phyloP scores from a whole-genome alignment of 768 basidiomycete species.

The Hemileccinum impolitum region DNA sequence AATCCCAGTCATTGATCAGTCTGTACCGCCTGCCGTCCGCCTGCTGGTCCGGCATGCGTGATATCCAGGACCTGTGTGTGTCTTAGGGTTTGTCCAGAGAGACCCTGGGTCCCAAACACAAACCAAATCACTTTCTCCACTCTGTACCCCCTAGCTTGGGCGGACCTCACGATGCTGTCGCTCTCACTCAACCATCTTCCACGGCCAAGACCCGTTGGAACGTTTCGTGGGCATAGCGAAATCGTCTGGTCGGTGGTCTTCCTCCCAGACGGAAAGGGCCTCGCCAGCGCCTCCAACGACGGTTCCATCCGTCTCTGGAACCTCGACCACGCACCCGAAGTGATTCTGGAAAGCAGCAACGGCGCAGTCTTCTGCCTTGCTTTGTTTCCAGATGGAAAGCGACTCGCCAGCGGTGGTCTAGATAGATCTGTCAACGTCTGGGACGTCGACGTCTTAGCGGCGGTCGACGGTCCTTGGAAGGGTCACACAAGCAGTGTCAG shows the following conservation, averaged over 20 bases:
- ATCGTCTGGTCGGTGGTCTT: conserved; percentile 30
- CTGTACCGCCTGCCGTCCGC: conserved; percentile 31
- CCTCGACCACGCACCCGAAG: conserved; percentile 23
- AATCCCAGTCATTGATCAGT: conserved; percentile 33
- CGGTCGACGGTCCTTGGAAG: conserved; percentile 22
- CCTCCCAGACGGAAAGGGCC: conserved; percentile 22
- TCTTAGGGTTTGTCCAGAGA: conserved; percentile 29
- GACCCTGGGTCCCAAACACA: conserved; percentile 25
- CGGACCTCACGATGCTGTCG: conserved; percentile 27
- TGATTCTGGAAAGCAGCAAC: conserved; percentile 20
- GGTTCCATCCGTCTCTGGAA: conserved; percentile 30
- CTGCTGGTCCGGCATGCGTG: conserved; percentile 32
- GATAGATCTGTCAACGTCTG: conserved; percentile 31
- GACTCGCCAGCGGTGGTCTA: conserved; percentile 28
- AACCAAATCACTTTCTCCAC: conserved; percentile 21
- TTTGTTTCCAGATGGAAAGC: conserved; percentile 25
- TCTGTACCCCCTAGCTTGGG: conserved; percentile 23
- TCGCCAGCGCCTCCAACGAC: conserved; percentile 29
- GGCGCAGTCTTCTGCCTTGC: conserved; percentile 27
- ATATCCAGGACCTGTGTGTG: conserved; percentile 27
- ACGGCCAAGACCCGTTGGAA: conserved; percentile 21
- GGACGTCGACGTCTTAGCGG: conserved; percentile 22
- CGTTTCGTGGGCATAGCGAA: conserved; percentile 24
- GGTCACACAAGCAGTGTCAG: conserved; percentile 26
- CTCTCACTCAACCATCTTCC: conserved; percentile 30